phyloP scores from a whole-genome alignment of 1,284 basidiomycete genomes.

The Dichomitus squalens region DNA sequence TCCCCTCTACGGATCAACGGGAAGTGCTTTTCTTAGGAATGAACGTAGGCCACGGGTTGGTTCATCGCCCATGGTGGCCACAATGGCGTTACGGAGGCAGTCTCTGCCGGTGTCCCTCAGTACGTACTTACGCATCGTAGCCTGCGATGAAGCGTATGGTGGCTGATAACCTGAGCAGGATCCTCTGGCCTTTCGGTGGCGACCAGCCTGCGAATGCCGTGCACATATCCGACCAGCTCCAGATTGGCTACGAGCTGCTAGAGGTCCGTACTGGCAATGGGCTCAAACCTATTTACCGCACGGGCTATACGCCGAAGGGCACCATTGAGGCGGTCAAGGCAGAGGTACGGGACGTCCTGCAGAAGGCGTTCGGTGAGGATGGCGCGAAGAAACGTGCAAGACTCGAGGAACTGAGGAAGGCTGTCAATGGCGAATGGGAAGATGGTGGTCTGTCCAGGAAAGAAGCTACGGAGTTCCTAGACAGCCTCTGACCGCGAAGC shows the following conservation, averaged over 20 bases:
- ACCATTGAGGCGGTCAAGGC: slow-evolving; percentile 25
- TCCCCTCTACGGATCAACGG: not conserved
- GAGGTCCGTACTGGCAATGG: slow-evolving; percentile 29
- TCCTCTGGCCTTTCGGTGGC: slow-evolving; percentile 27
- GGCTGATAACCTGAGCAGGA: not conserved
- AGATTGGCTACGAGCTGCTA: slow-evolving; percentile 31
- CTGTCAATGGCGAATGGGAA: slow-evolving; percentile 15
- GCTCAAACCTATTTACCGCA: slow-evolving; percentile 23
- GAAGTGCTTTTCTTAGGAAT: too few relatives aligned
- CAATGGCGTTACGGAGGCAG: slow-evolving; percentile 18
- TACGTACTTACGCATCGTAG: too few relatives aligned
- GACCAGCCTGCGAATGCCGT: slow-evolving; percentile 31
- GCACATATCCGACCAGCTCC: slow-evolving; percentile 20
- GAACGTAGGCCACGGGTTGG: slow-evolving; percentile 13
- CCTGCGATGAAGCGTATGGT: too few relatives aligned
- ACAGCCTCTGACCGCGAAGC: not conserved
- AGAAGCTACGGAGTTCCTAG: slow-evolving; percentile 14
- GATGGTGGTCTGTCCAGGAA: slow-evolving; percentile 14
- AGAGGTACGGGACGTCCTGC: slow-evolving; percentile 21
- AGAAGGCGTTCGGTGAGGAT: slow-evolving; percentile 25
- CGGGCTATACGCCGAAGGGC: slow-evolving; percentile 20
- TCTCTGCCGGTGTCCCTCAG: slow-evolving; percentile 17
- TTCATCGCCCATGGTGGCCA: slow-evolving; percentile 24
- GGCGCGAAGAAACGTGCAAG: slow-evolving; percentile 24
- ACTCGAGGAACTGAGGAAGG: slow-evolving; percentile 14